Base-by-base conservation (phyloP, 441 rosid species). In the Theobroma grandiflorum region DNA sequence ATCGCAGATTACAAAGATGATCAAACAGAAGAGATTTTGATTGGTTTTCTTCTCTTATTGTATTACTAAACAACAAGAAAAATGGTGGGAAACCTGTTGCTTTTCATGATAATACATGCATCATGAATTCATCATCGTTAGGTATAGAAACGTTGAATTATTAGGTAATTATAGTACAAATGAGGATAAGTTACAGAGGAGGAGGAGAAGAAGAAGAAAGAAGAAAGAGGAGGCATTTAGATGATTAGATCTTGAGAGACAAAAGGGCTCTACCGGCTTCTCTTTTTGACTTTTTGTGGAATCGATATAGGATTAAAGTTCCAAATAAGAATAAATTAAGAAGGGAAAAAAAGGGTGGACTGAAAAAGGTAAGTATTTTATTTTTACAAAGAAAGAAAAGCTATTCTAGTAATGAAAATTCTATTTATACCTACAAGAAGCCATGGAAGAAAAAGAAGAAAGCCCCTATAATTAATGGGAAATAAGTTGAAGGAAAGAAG, bases 231-330 rank as follows among this genome's bases (percentile, higher is more conserved):
- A 4, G 61, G 4, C 5, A 12, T 47, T 53, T 73, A 37, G 31
- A 37, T 33, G 38, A 69, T 47, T 15, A 70, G 40, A 16, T 50
- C 35, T 20, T n/a, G 31, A 58, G 15, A 58, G 66, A 74, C 52
- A 58, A 26, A 58, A 38, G 55, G 38, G 22, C 20, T 74, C 67
- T 42, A 22, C 12, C 42, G 58, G 49, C 67, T 42, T 22, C 14
- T 4, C 3, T 58, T 73, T 74, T 74, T 40, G 14, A 58, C 42
- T 74, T 74, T 38, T 38, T 58, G 12, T 42, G 67, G 66, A 58
- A 74, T 43, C 65, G 14, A 58, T 22, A 22, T 26, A 26, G 31
- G 31, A 26, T 26, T 26, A 26, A 26, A 26, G 31, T 26, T 26
- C 0, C 31, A 26, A 26, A 26, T 26, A 26, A 26, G 31, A 26